Evolutionary conservation across 1,139 yeast genomes (phyloP).

Genomic region (Yamadazyma sp.): DNA sequence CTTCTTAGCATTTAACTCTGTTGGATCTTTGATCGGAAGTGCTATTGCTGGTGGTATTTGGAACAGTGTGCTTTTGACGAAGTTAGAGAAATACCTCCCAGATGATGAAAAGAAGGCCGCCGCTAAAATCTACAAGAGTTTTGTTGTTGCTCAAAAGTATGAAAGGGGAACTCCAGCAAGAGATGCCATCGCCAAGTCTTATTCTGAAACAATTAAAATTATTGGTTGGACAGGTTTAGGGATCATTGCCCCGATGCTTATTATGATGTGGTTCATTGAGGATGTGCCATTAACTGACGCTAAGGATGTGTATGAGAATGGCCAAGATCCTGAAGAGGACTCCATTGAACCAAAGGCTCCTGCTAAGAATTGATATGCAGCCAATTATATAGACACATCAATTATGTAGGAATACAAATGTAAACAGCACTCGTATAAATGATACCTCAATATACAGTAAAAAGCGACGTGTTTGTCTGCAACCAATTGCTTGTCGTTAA

Average conservation of each 20-base stretch:
- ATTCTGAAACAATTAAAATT: constrained; percentile 22
- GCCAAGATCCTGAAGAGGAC: neutral
- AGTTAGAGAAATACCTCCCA: constrained; percentile 17
- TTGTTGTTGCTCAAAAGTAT: constrained; percentile 17
- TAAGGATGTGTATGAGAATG: neutral
- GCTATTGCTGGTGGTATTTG: constrained; percentile 20
- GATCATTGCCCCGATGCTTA: constrained; percentile 18
- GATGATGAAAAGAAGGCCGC: constrained; percentile 14
- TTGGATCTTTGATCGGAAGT: constrained; percentile 18
- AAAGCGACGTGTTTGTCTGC: too few species aligned
- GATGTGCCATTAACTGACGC: constrained; percentile 17
- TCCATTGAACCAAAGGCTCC: too few species aligned
- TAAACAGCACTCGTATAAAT: too few species aligned
- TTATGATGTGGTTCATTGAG: constrained; percentile 19
- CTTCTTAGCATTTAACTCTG: constrained; percentile 14
- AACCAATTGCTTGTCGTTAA: too few species aligned
- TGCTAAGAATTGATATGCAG: neutral
- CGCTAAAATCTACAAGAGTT: constrained; percentile 16
- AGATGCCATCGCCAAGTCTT: constrained; percentile 21
- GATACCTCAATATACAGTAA: too few species aligned
- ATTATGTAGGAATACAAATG: too few species aligned
- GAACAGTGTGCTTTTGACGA: constrained; percentile 16
- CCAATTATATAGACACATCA: too few species aligned
- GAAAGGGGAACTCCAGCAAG: constrained; percentile 19
- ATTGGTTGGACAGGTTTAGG: constrained; percentile 22